Base-by-base conservation (phyloP, 1,284 basidiomycete genomes). In the Porodaedalea pini region DNA sequence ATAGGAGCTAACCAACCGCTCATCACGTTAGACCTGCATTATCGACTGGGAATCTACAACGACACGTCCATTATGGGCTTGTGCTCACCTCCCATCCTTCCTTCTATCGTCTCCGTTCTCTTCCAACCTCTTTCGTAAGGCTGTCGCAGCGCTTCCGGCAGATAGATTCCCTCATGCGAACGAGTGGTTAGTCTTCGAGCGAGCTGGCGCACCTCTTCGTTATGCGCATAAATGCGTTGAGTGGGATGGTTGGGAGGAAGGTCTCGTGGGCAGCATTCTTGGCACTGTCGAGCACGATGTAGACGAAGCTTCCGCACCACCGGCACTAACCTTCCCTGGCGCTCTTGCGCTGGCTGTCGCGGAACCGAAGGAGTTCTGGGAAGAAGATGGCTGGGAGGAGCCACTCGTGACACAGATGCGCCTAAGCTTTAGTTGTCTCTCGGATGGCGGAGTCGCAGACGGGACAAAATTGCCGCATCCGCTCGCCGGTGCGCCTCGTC, bases 241-340 rank as follows among this genome's bases (percentile, higher is more conserved):
- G 67, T 91, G 89, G 89, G 88, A 91, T 65, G 89, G 88, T 1
- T 92, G 89, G 88, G 88, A 92, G 65, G 89, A 91, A 66, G 89
- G 88, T 0, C 74, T 92, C 23, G 80, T 87, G 2, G 81, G 82
- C 10, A 84, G 80, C 59, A 88, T 90, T 45, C 73, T 91, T 23
- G 88, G 88, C 0, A 78, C 82, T 0, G 83, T 81, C 64, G 87
- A 88, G 21, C 82, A 81, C 64, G 87, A 88, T 23, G 80, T 80
- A 4, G 85, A 86, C 51, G 75, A 75, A 47, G 65, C 69, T 2
- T 75, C 76, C 32, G 67, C 64, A 6, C 69, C 70, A 1, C 55
- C 54, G 36, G 40, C 13, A 29, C 47, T 23, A 29, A 40, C 34
- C 17, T 17, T 19, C 40, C 54, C 40, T 59, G 60, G 25, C 44